These are phyloP conservation scores for Colletotrichum phormii DNA, from an alignment of 2,329 filamentous ascomycete genomes.

Conservation along the genomic window DNA sequence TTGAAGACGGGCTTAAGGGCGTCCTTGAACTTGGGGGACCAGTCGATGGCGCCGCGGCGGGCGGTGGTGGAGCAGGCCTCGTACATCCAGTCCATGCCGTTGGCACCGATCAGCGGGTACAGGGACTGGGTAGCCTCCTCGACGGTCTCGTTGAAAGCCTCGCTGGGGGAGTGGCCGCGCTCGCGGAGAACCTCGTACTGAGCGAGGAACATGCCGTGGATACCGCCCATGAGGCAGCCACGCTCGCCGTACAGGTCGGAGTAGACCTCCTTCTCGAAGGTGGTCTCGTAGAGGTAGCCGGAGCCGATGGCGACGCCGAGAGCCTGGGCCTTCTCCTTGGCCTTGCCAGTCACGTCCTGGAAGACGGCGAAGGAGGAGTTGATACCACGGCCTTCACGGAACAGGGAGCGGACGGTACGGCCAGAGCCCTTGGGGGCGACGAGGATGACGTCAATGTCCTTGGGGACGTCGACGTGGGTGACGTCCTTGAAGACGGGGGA, in stretches of 20 bases:
- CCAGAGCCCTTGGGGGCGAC: slow-evolving; percentile 99
- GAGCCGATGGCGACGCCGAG: slow-evolving; percentile 97
- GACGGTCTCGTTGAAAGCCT: slow-evolving; percentile 99
- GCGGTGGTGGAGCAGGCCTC: slow-evolving; percentile 99
- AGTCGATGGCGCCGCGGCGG: slow-evolving; percentile 98
- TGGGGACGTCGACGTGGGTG: slow-evolving; percentile 98
- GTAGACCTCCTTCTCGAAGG: slow-evolving; percentile 99
- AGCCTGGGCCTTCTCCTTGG: slow-evolving; percentile 96
- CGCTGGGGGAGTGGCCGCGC: slow-evolving; percentile 95
- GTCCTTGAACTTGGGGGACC: slow-evolving; percentile 97
- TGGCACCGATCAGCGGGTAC: slow-evolving; percentile 95
- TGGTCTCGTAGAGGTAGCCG: slow-evolving; percentile 99
- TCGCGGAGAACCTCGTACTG: slow-evolving; percentile 99
- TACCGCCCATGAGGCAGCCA: slow-evolving; percentile 99
- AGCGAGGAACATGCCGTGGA: slow-evolving; percentile 99
- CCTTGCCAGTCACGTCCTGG: slow-evolving; percentile 98
- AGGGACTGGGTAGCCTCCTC: slow-evolving; percentile 99
- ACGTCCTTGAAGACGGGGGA: slow-evolving; percentile 99
- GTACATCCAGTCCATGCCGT: slow-evolving; percentile 99
- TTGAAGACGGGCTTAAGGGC: slow-evolving; percentile 99
- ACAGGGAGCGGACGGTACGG: slow-evolving; percentile 97
- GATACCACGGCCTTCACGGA: slow-evolving; percentile 99
- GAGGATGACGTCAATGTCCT: slow-evolving; percentile 98
- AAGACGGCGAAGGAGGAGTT: slow-evolving; percentile 99
- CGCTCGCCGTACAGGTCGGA: slow-evolving; percentile 99